A percentile compares a stretch with the other conserved stretches of the same genome.
These are phyloP conservation scores for Ceratocystis huliohia DNA, from an alignment of 2,329 filamentous ascomycete species.

Conservation along the genomic window DNA sequence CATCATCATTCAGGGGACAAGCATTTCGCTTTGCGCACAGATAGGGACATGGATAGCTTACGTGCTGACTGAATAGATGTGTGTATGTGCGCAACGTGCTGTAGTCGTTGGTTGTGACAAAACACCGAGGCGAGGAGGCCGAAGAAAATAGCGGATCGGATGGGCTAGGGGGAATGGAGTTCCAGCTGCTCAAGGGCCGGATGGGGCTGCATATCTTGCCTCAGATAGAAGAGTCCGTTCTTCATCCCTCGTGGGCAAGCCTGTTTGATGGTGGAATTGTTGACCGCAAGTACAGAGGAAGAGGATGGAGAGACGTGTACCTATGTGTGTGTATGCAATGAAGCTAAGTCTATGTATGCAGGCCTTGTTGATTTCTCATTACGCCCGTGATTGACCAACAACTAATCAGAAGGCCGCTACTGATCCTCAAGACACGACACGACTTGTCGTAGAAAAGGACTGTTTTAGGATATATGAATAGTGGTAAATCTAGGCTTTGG, in stretches of 20 bases:
- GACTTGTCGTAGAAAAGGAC: neutral
- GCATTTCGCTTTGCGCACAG: neutral
- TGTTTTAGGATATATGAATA: neutral
- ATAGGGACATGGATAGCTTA: neutral
- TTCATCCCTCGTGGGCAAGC: too few species aligned
- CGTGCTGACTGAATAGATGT: neutral
- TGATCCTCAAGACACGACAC: neutral
- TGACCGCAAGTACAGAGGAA: too few species aligned
- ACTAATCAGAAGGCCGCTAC: neutral
- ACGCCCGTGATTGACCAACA: neutral
- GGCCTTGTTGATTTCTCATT: neutral
- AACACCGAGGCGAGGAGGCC: neutral
- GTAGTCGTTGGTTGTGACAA: neutral
- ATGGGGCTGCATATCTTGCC: neutral
- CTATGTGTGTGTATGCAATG: neutral
- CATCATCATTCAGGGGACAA: neutral
- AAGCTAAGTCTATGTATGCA: neutral
- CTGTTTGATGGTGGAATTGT: too few species aligned
- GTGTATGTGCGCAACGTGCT: neutral
- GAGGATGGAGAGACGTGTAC: neutral
- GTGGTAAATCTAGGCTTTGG: neutral
- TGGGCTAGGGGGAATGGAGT: neutral
- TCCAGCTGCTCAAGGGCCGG: slow-evolving; percentile 4
- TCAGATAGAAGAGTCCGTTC: too few species aligned
- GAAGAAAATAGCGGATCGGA: neutral